A percentile compares a stretch with the other conserved stretches of the same genome.
Conservation (phyloP, 768 basidiomycete species). For the Boletus barrowsii region DNA sequence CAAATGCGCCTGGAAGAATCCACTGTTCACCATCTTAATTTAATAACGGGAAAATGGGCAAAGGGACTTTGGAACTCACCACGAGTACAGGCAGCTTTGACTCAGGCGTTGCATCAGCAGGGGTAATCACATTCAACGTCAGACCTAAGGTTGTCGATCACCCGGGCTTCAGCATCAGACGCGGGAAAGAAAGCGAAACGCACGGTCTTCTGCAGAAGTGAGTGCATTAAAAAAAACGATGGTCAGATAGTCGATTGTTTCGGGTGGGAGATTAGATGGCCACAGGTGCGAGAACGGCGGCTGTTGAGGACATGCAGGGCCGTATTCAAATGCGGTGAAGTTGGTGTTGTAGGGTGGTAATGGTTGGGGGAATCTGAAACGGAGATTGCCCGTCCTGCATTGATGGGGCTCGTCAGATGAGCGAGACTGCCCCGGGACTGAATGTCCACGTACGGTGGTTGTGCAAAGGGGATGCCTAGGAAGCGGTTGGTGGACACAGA, state of each 20-base stretch:
- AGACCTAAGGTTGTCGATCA: conserved; percentile 36
- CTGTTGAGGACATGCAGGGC: conserved; percentile 13
- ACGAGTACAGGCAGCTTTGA: conserved; percentile 53
- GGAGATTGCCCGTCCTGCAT: conserved; percentile 32
- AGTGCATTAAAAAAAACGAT: conserved; percentile 22
- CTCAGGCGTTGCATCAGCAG: conserved; percentile 36
- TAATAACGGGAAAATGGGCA: neutral
- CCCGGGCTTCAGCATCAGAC: neutral
- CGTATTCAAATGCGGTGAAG: conserved; percentile 1
- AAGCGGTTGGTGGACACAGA: neutral
- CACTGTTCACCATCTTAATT: conserved; percentile 20
- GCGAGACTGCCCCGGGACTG: neutral
- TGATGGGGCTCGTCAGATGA: neutral
- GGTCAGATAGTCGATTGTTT: conserved; percentile 19
- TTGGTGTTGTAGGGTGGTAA: conserved; percentile 7
- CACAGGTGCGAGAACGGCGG: neutral
- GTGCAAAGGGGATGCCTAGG: neutral
- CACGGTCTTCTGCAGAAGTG: conserved; percentile 46
- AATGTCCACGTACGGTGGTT: neutral
- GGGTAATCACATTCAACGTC: conserved; percentile 52
- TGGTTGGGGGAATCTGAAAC: conserved; percentile 27
- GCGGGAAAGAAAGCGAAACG: conserved; percentile 10
- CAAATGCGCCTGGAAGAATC: conserved; percentile 37
- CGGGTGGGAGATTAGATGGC: conserved; percentile 11
- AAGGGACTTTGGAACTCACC: conserved; percentile 36